These are phyloP conservation scores for Erodium chrysanthum DNA, from an alignment of 441 rosid species.

Conservation along the genomic window DNA sequence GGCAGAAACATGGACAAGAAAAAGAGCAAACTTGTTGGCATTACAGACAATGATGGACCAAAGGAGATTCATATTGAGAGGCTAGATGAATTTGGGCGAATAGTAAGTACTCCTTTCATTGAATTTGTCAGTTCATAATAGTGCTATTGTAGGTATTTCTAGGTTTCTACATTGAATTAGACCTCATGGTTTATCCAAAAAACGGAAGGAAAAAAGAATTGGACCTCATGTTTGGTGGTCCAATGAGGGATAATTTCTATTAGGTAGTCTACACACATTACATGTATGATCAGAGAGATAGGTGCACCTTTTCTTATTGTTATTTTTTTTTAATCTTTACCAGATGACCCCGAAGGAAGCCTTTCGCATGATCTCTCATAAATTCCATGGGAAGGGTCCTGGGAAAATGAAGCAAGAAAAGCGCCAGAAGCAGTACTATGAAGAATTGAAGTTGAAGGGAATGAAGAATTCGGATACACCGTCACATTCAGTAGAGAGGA, in stretches of 20 bases:
- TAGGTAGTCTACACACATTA: background rate
- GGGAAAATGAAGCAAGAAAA: slow-evolving; percentile 99
- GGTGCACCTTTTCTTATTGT: background rate
- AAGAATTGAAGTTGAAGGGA: slow-evolving; percentile 80
- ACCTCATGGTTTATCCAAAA: background rate
- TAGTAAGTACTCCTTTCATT: slow-evolving; percentile 48
- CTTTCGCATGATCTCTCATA: slow-evolving; percentile 73
- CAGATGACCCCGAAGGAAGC: slow-evolving; percentile 96
- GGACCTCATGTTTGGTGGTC: background rate
- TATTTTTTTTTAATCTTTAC: slow-evolving; percentile 9
- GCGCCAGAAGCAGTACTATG: slow-evolving; percentile 77
- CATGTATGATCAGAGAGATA: background rate
- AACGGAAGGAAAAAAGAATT: background rate
- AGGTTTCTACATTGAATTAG: background rate
- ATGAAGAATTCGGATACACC: slow-evolving; percentile 97
- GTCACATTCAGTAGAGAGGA: slow-evolving; percentile 74
- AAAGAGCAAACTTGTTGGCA: slow-evolving; percentile 92
- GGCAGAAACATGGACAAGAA: slow-evolving; percentile 99
- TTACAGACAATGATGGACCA: slow-evolving; percentile 44
- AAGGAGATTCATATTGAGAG: slow-evolving; percentile 80
- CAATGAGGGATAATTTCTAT: background rate
- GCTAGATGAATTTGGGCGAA: slow-evolving; percentile 92
- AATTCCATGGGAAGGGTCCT: slow-evolving; percentile 94
- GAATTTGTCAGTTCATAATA: slow-evolving; percentile 6
- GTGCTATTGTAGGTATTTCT: background rate